Conservation (phyloP, 106 monocot species). For the Acorus gramineus region DNA sequence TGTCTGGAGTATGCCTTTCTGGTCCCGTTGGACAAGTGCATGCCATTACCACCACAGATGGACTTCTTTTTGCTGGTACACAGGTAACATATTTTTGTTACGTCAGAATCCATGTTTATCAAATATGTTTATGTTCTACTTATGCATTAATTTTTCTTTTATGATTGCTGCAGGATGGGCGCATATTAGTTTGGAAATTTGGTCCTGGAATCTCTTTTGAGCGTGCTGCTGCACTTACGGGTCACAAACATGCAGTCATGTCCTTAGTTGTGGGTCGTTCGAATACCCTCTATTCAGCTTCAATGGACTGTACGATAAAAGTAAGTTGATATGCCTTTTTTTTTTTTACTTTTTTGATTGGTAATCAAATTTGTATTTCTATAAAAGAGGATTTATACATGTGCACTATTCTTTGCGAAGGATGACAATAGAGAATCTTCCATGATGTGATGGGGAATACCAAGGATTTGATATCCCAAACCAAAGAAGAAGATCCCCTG, state of each 20-base stretch:
- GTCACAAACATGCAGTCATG: slow-evolving; percentile 60
- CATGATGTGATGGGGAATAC: too few species aligned
- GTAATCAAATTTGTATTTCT: too few species aligned
- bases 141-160: not conserved
- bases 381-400: too few species aligned
- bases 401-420: slow-evolving; percentile 59
- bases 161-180: slow-evolving; percentile 42
- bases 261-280: slow-evolving; percentile 62
- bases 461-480: too few species aligned
- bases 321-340: slow-evolving; percentile 23
- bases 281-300: slow-evolving; percentile 71
- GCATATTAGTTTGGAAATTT: slow-evolving; percentile 67
- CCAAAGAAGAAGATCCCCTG: too few species aligned
- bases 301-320: slow-evolving; percentile 68
- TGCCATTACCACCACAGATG: slow-evolving; percentile 50
- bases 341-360: too few species aligned
- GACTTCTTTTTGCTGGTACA: slow-evolving; percentile 73
- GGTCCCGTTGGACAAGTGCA: slow-evolving; percentile 78
- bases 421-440: too few species aligned
- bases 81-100: slow-evolving; percentile 38
- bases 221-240: slow-evolving; percentile 69
- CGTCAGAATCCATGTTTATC: too few species aligned
- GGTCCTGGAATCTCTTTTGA: slow-evolving; percentile 61
- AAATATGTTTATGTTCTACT: too few species aligned
- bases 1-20: slow-evolving; percentile 46